Evolutionary conservation across 805 yeast species (phyloP).

Genomic region (Komagataella populi): DNA sequence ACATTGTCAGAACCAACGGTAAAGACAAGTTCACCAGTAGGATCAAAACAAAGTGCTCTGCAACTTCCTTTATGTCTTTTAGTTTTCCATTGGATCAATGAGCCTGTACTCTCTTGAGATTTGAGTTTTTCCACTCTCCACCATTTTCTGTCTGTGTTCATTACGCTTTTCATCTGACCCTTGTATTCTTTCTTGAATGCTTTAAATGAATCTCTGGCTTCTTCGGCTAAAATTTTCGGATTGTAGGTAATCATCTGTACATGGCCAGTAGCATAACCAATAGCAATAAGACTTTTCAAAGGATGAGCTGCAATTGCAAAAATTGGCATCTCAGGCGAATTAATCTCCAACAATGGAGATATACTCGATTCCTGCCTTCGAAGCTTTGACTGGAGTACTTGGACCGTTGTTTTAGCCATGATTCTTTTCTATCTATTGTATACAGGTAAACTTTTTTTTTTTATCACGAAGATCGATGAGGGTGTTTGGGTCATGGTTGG

Average conservation of each 20-base stretch:
- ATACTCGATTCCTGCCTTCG: background rate
- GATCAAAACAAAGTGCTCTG: slow-evolving; percentile 55
- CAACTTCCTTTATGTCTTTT: slow-evolving; percentile 86
- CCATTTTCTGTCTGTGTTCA: slow-evolving; percentile 25
- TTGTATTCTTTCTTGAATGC: background rate
- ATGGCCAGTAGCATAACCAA: slow-evolving; percentile 79
- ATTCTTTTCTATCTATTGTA: background rate
- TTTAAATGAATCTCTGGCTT: slow-evolving; percentile 1
- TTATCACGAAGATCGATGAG: background rate
- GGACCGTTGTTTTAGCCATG: background rate
- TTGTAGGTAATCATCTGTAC: slow-evolving; percentile 50
- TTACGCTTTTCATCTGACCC: slow-evolving; percentile 7
- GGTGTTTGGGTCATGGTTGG: background rate
- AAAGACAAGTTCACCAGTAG: slow-evolving; percentile 42
- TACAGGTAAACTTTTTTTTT: background rate
- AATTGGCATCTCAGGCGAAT: slow-evolving; percentile 42
- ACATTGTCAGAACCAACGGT: slow-evolving; percentile 74
- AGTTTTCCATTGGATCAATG: slow-evolving; percentile 54
- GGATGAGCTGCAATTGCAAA: slow-evolving; percentile 78
- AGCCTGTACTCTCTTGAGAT: slow-evolving; percentile 6
- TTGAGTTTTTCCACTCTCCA: slow-evolving; percentile 26
- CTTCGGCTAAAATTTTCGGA: slow-evolving; percentile 23
- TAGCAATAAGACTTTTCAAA: slow-evolving; percentile 39
- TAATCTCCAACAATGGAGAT: slow-evolving; percentile 20
- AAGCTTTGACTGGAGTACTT: background rate